Base-by-base conservation (phyloP, 1,284 basidiomycete genomes). In the Golubevia pallescens region DNA sequence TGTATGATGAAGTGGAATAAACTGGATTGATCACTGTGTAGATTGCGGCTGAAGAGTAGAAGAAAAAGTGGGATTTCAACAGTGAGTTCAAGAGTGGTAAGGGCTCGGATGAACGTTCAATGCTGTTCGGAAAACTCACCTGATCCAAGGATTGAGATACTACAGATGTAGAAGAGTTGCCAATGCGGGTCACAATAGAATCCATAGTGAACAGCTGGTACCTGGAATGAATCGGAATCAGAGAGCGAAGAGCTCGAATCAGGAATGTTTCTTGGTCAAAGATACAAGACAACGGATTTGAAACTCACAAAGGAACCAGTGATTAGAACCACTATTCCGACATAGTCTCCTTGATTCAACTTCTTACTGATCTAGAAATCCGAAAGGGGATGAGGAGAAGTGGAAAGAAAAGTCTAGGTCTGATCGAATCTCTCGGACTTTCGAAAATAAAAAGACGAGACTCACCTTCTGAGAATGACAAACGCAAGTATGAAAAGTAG, bases 21-120 rank as follows among this genome's bases (percentile, higher is more conserved):
- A 91, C 89, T 0, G 93, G 93, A 63, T 91, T 90, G 16, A 95
- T 87, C 20, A 96, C 93, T 69, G 93, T 89, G 86, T 91, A 92
- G 52, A 91, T 89, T 3, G 92, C 90, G 68, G 89, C 90, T 91
- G 73, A n/a, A n/a, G n/a, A n/a, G n/a, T n/a, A n/a, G n/a, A n/a
- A n/a, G n/a, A n/a, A n/a, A n/a, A n/a, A n/a, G n/a, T n/a, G n/a
- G n/a, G n/a, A n/a, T n/a, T n/a, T n/a, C n/a, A n/a, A n/a, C n/a
- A n/a, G n/a, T n/a, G n/a, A n/a, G n/a, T n/a, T n/a, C n/a, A n/a
- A n/a, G n/a, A n/a, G n/a, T n/a, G n/a, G n/a, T n/a, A n/a, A n/a
- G n/a, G n/a, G n/a, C n/a, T n/a, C n/a, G n/a, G n/a, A n/a, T n/a
- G n/a, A n/a, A n/a, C n/a, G n/a, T n/a, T n/a, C n/a, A n/a, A n/a